phyloP scores from a whole-genome alignment of 176 grass and related monocot species.

The Microstegium vimineum region DNA sequence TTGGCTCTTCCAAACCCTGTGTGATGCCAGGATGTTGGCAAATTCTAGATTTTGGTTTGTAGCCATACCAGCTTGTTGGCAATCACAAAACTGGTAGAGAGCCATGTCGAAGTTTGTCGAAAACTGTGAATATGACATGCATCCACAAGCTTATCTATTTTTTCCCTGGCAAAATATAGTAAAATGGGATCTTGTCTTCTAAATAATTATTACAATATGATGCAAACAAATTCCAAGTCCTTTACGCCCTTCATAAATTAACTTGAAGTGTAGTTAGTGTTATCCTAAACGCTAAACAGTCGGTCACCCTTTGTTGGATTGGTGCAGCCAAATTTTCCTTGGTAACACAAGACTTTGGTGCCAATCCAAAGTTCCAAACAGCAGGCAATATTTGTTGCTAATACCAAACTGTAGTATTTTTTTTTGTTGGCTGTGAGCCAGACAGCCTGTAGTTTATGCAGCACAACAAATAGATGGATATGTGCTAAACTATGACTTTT shows the following conservation, averaged over 20 bases:
- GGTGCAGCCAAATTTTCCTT: neutral
- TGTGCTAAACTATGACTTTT: neutral
- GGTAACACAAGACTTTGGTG: neutral
- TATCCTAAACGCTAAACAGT: neutral
- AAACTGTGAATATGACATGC: neutral
- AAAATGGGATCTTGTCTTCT: neutral
- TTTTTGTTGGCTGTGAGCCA: neutral
- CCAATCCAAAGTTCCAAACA: neutral
- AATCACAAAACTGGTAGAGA: neutral
- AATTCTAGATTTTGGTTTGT: neutral
- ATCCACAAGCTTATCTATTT: neutral
- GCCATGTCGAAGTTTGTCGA: neutral
- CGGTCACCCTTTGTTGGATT: neutral
- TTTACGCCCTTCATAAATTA: neutral
- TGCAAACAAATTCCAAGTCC: neutral
- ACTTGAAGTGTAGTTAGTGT: neutral
- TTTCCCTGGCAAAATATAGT: neutral
- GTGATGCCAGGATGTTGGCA: neutral
- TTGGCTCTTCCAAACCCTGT: neutral
- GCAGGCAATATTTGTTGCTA: neutral
- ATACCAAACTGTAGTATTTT: neutral
- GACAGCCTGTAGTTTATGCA: neutral
- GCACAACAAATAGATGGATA: neutral
- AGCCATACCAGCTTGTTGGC: neutral
- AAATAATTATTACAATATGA: neutral